phyloP scores from a whole-genome alignment of 2,329 filamentous ascomycete species.

The Phialophora chinensis region DNA sequence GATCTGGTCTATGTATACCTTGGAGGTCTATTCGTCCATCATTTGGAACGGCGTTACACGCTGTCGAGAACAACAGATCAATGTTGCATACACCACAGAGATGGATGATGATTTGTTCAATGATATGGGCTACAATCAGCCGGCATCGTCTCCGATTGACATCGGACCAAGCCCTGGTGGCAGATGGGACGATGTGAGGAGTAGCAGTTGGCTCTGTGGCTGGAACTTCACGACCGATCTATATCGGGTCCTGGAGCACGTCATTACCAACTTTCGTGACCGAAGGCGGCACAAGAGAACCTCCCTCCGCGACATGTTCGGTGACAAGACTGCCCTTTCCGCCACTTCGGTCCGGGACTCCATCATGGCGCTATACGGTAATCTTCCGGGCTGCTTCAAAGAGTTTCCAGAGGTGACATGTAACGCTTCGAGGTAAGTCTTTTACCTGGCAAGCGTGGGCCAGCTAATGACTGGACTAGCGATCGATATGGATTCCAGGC shows the following conservation, averaged over 20 bases:
- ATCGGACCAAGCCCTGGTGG: conserved; percentile 31
- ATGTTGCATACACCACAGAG: conserved; percentile 57
- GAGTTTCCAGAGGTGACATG: conserved; percentile 44
- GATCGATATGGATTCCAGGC: conserved; percentile 57
- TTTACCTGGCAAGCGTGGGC: neutral
- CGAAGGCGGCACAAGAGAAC: conserved; percentile 22
- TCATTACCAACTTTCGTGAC: conserved; percentile 40
- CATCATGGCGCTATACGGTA: conserved; percentile 31
- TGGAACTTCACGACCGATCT: conserved; percentile 66
- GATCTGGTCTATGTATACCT: conserved; percentile 64
- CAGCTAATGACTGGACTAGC: conserved; percentile 41
- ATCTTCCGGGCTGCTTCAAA: conserved; percentile 37
- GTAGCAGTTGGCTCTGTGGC: conserved; percentile 57
- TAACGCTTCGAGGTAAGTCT: conserved; percentile 45
- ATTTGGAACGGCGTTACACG: conserved; percentile 58
- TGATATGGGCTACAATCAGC: conserved; percentile 40
- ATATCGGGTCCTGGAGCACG: conserved; percentile 63
- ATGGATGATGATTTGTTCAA: conserved; percentile 55
- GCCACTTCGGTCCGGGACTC: conserved; percentile 29
- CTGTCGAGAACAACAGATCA: conserved; percentile 54
- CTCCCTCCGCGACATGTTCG: conserved; percentile 35
- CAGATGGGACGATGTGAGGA: conserved; percentile 26
- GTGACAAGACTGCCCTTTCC: conserved; percentile 22
- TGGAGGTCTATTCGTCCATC: conserved; percentile 61
- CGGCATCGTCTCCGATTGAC: conserved; percentile 28